Evolutionary conservation across 148 eudicot species (phyloP), one percentile per base, ranked within the genome.

Genomic region (Vaccinium corymbosum): DNA sequence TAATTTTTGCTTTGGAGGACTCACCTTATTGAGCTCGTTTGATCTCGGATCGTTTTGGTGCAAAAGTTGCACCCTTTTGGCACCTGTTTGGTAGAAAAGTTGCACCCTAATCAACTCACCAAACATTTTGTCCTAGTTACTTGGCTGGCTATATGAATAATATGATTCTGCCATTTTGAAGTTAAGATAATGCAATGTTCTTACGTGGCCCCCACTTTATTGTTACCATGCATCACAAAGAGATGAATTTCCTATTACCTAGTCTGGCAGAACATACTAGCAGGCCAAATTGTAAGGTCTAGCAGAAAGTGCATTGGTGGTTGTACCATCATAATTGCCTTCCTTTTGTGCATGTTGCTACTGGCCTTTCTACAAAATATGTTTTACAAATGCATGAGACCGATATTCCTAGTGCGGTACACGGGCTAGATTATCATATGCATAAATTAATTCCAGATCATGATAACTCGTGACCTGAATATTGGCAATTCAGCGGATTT

Each of bases 401-500:
- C 42, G 35, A 15, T 72, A 6, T 29, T 72, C n/a, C 49, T 72
- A 29, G 8, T 78, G 29, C 22, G 15, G 3, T 59, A n/a, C 27
- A 77, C 13, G 25, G 80, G 38, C 20, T 66, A 11, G 76, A 46
- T 64, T n/a, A 11, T 14, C 53, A 64, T 64, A 20, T 66, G 46
- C 42, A 5, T 46, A 62, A 17, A 62, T 15, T 80, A 14, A 61
- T 42, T 62, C 38, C 17, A 38, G 71, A 1, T 46, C 15, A 48
- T 80, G 35, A 49, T 48, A 25, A 19, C 25, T 48, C 9, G 46
- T 80, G 49, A 80, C 25, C 53, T 59, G 27, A 20, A 42, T 27
- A 66, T 81, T 70, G 19, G 22, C 35, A 25, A 14, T 71, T 49
- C 22, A 75, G 64, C 25, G 78, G n/a, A 71, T 35, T 76, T 85